A percentile compares a stretch with the other conserved stretches of the same genome.
These are phyloP conservation scores for Tetracladium maxilliforme DNA, from an alignment of 2,329 filamentous ascomycete species.

Conservation along the genomic window DNA sequence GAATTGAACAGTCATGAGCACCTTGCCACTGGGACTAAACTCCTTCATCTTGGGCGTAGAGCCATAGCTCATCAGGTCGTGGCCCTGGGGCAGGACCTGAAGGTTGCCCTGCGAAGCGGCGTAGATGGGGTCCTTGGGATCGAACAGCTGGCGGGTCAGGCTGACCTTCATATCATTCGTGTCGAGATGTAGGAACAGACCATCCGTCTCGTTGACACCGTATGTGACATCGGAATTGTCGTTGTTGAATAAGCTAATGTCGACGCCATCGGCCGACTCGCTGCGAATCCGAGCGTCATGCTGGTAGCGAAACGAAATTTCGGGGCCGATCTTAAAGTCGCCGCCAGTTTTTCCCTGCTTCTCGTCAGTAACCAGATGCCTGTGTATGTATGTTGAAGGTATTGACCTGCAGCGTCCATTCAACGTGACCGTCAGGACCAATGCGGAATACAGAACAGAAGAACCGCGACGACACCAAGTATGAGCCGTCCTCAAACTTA, in stretches of 20 bases:
- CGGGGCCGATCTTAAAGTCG: constrained; percentile 6
- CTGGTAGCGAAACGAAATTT: constrained; percentile 16
- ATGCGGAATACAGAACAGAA: constrained; percentile 11
- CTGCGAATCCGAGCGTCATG: constrained; percentile 16
- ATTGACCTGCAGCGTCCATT: constrained; percentile 10
- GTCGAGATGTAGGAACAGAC: constrained; percentile 7
- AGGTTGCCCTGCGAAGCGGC: constrained; percentile 2
- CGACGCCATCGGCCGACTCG: constrained; percentile 7
- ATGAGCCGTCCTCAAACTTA: constrained; percentile 10
- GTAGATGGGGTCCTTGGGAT: constrained; percentile 1
- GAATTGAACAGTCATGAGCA: constrained; percentile 3
- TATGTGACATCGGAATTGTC: constrained; percentile 11
- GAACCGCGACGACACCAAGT: constrained; percentile 12
- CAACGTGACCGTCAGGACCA: constrained; percentile 7
- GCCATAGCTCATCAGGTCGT: constrained; percentile 4
- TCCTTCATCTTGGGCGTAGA: constrained; percentile 4
- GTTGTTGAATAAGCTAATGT: constrained; percentile 19
- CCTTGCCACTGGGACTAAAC: constrained; percentile 3
- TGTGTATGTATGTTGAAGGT: not conserved
- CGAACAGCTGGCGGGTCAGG: not conserved
- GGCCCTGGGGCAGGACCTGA: constrained; percentile 2
- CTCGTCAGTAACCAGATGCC: too few species aligned
- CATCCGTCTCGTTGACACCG: constrained; percentile 9
- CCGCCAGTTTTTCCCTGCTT: constrained; percentile 10
- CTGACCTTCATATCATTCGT: too few species aligned